A percentile compares a stretch with the other conserved stretches of the same genome.
phyloP scores from a whole-genome alignment of 1,284 basidiomycete genomes.

The Ustilago xerochloae region DNA sequence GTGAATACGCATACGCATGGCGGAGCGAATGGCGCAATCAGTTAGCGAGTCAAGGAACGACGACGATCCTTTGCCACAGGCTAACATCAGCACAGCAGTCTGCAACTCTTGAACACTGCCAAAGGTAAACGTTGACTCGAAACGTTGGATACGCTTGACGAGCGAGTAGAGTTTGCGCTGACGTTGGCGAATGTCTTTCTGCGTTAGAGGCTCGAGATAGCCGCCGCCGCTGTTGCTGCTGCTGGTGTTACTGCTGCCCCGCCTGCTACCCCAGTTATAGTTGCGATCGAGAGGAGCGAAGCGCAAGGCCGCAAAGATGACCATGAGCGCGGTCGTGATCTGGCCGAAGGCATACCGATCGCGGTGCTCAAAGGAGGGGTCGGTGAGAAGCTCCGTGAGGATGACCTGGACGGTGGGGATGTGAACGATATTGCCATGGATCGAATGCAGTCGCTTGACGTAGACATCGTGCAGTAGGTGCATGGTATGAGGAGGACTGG shows the following conservation, averaged over 20 bases:
- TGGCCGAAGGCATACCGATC: slow-evolving; percentile 24
- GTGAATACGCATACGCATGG: slow-evolving; percentile 49
- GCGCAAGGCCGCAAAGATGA: slow-evolving; percentile 27
- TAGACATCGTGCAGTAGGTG: slow-evolving; percentile 38
- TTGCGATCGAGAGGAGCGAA: slow-evolving; percentile 29
- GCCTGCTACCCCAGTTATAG: slow-evolving; percentile 14
- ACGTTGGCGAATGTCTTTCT: slow-evolving; percentile 31
- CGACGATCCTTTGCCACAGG: slow-evolving; percentile 26
- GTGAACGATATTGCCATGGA: slow-evolving; percentile 34
- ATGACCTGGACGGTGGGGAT: slow-evolving; percentile 25
- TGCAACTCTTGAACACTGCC: slow-evolving; percentile 30
- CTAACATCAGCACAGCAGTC: slow-evolving; percentile 32
- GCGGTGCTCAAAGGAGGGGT: slow-evolving; percentile 28
- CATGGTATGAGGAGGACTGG: slow-evolving; percentile 12
- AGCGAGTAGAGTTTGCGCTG: slow-evolving; percentile 26
- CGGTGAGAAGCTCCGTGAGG: slow-evolving; percentile 26
- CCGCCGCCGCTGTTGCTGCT: neutral
- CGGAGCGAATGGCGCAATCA: slow-evolving; percentile 36
- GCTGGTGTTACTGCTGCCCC: neutral
- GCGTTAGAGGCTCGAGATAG: slow-evolving; percentile 18
- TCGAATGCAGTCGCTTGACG: slow-evolving; percentile 22
- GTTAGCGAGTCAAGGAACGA: slow-evolving; percentile 28
- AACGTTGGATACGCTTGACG: slow-evolving; percentile 36
- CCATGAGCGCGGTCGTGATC: slow-evolving; percentile 39
- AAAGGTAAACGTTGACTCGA: slow-evolving; percentile 26